Evolutionary conservation across 1,139 yeast species (phyloP).

Genomic region (Meyerozyma sp.): DNA sequence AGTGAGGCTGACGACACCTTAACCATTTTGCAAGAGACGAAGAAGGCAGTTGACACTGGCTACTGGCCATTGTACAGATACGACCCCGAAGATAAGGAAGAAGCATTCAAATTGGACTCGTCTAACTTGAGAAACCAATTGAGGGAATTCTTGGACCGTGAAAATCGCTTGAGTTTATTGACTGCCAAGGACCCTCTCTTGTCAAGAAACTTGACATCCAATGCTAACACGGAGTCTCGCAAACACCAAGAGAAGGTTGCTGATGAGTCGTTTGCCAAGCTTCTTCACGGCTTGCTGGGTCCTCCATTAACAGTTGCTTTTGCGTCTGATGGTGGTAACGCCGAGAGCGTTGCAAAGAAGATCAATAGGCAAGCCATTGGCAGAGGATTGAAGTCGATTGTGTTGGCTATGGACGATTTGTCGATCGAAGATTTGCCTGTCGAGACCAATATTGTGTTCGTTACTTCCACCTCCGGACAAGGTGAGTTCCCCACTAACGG

Average conservation of each 20-base stretch:
- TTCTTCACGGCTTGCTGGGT: conserved; percentile 84
- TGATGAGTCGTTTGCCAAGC: conserved; percentile 68
- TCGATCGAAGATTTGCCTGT: conserved; percentile 74
- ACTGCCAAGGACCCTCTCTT: conserved; percentile 69
- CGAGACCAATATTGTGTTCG: conserved; percentile 77
- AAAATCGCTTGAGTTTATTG: conserved; percentile 76
- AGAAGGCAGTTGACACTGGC: conserved; percentile 86
- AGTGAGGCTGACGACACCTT: conserved; percentile 66
- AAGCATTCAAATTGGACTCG: conserved; percentile 74
- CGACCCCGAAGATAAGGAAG: conserved; percentile 52
- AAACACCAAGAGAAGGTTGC: conserved; percentile 63
- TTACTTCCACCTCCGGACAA: conserved; percentile 93
- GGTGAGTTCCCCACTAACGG: conserved; percentile 98
- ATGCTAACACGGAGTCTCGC: conserved; percentile 55
- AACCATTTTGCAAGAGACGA: conserved; percentile 78
- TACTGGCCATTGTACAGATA: conserved; percentile 94
- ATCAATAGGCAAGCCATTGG: conserved; percentile 79
- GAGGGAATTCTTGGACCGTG: conserved; percentile 78
- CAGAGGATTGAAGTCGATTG: conserved; percentile 77
- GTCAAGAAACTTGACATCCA: conserved; percentile 65
- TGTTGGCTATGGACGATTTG: conserved; percentile 79
- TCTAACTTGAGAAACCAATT: conserved; percentile 74
- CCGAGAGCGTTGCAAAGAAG: conserved; percentile 78
- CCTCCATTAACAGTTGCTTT: conserved; percentile 88
- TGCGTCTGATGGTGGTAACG: conserved; percentile 96